Evolutionary conservation across 495 filamentous ascomycete genomes (phyloP), one percentile per base, ranked within the genome.

Genomic region (Apiosordaria backusii): DNA sequence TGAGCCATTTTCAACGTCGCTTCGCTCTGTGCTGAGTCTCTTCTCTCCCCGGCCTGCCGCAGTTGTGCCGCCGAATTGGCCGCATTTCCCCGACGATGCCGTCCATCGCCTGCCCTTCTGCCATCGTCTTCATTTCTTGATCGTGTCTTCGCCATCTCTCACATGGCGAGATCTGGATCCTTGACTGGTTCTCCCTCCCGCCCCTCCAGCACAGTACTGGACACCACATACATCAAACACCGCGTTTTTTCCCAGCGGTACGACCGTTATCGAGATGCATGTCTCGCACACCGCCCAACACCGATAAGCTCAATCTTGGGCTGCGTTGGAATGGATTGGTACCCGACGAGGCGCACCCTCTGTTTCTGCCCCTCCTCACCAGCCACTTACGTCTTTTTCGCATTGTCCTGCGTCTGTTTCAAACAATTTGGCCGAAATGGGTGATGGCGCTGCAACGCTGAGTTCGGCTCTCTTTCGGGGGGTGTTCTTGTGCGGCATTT

Each of bases 71-170:
- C 62, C 5, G 21, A 70, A 71, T 72, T 60, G 72, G 65, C 72
- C 72, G 72, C 67, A 71, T 67, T 71, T 70, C 68, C 72, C 72
- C 70, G 72, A 65, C 40, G 58, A 45, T 50, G 63, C 53, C 19
- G 50, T 50, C 57, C 50, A 62, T 60, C 63, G 16, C 62, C 64
- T 54, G 64, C 53, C 55, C 53, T 60, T 62, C 62, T 52, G 21
- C 72, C 50, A 60, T 19, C 24, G 13, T 60, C 21, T 19, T 50
- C 50, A 65, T 65, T 9, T n/a, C 26, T 13, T 13, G 2, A 5
- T 60, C 10, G 69, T 7, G 4, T 4, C 35, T 1, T 2, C 35
- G 35, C 35, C 35, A 26, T 59, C 59, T 63, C 60, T 67, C 72
- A 72, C 72, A 72, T 74, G 72, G 68, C 61, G 22, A 50, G 60